A percentile compares a stretch with the other conserved stretches of the same genome.
These are phyloP conservation scores for Malus sieversii DNA, from an alignment of 306 rosid species.

Conservation along the genomic window DNA sequence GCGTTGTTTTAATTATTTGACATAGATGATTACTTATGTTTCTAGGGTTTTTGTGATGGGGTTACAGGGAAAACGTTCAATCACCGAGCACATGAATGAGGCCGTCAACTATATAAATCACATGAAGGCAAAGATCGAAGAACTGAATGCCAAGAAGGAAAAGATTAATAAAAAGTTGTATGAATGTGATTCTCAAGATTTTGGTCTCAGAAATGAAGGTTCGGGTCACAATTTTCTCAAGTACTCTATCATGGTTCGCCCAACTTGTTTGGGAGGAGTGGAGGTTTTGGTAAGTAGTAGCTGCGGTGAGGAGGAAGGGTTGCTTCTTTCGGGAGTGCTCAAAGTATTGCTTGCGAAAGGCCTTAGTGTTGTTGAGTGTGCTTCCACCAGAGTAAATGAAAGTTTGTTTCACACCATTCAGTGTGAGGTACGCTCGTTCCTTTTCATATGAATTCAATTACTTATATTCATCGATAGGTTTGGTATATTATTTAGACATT, in stretches of 20 bases:
- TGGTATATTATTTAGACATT: not conserved
- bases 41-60: constrained; percentile 17
- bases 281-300: constrained; percentile 23
- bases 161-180: constrained; percentile 24
- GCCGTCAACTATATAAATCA: constrained; percentile 57
- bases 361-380: constrained; percentile 12
- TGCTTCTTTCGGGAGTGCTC: constrained; percentile 25
- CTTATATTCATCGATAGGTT: not conserved
- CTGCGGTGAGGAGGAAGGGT: not conserved
- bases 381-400: constrained; percentile 25
- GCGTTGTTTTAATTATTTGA: not conserved
- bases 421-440: constrained; percentile 18
- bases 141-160: constrained; percentile 34
- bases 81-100: constrained; percentile 50
- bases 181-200: not conserved
- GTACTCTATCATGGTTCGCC: constrained; percentile 5
- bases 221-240: not conserved
- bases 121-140: constrained; percentile 33
- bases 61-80: constrained; percentile 74
- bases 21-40: not conserved
- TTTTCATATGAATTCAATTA: not conserved
- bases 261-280: constrained; percentile 14
- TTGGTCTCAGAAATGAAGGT: not conserved
- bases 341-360: constrained; percentile 22
- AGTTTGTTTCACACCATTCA: constrained; percentile 27